Evolutionary conservation across 371 early-diverging fungal species (phyloP), one percentile per base, ranked within the genome.

Genomic region (Coemansia sp.): DNA sequence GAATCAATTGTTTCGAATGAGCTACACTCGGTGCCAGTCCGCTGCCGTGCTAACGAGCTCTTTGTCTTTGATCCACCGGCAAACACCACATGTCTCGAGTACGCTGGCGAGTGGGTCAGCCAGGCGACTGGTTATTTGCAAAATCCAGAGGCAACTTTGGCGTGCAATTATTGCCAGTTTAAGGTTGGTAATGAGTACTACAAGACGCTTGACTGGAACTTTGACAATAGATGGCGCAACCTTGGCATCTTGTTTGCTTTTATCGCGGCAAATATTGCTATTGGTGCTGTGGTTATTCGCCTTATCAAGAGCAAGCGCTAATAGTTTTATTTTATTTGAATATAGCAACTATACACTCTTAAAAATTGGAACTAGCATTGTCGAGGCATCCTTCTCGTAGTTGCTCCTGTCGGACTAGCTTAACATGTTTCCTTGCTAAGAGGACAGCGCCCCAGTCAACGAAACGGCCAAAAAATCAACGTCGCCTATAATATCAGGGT

Each of bases 1-100:
- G 80, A 89, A 80, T 91, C 88, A 63, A 80, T 90, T 3, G 83
- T 91, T 14, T 84, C 86, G 63, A 90, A 87, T 64, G 91, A 87
- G 42, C 79, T 93, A 69, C 82, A 87, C 30, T 79, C 80, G 18
- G 81, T 87, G 2, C 52, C 66, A 9, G 85, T 91, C 16, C 58
- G 18, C 0, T 72, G 69, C 50, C 58, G 64, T 23, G 4, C 2
- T 16, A 48, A 64, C 3, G 89, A 89, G 62, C 82, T 82, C 57
- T 68, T 82, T 7, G 14, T 65, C 11, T 84, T 90, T 60, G 73
- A 73, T 47, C 82, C 84, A 2, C 91, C 91, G 25, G 21, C 84
- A 33, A 87, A 86, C 26, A 82, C 83, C 70, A 86, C 88, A 1
- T 93, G 93, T 72, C 81, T 69, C 39, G 67, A 82, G 18, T 90